Evolutionary conservation across 1,139 yeast species (phyloP), one percentile per base, ranked within the genome.

Genomic region (Taphrina pruni): DNA sequence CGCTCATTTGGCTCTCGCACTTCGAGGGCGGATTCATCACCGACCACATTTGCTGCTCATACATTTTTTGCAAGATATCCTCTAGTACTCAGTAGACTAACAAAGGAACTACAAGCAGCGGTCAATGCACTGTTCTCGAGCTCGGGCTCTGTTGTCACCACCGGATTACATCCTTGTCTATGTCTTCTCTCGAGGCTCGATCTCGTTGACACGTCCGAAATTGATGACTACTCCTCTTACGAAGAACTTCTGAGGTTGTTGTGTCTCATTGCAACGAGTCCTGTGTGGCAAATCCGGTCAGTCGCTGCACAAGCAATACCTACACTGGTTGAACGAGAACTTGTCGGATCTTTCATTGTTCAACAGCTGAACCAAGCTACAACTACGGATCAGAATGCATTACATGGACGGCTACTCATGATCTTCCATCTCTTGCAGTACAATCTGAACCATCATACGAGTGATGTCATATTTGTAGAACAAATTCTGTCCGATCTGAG

Each of bases 251-350:
- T 58, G 17, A n/a, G 35, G 6, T 76, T 84, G 32, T 78, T 90
- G 17, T 72, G 80, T 20, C 72, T 75, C 1, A 85, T 88, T 71
- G 77, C 89, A 54, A 78, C 79, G 0, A 82, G 86, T 72, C 79
- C 78, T 60, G 81, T 83, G 69, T 93, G 97, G 97, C 91, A 72
- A 69, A 70, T 93, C 1, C 83, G 99, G 71, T 97, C 92, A 76
- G 85, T 90, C 84, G 88, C 96, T 0, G 91, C 97, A 0, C 82
- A 88, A 75, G 85, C 92, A 2, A 75, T 90, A 1, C 85, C 88
- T 0, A 79, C 88, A 0, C 78, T 89, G 70, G 77, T 82, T 36
- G 68, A 65, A 17, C 58, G 62, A 6, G 56, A 46, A 12, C 52
- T 41, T 7, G 56, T 64, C 48, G 60, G 60, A 14, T 35, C 66